A percentile compares a stretch with the other conserved stretches of the same genome.
These are phyloP conservation scores for Ophiostoma triangulosporum DNA, from an alignment of 2,329 filamentous ascomycete genomes.

Conservation along the genomic window DNA sequence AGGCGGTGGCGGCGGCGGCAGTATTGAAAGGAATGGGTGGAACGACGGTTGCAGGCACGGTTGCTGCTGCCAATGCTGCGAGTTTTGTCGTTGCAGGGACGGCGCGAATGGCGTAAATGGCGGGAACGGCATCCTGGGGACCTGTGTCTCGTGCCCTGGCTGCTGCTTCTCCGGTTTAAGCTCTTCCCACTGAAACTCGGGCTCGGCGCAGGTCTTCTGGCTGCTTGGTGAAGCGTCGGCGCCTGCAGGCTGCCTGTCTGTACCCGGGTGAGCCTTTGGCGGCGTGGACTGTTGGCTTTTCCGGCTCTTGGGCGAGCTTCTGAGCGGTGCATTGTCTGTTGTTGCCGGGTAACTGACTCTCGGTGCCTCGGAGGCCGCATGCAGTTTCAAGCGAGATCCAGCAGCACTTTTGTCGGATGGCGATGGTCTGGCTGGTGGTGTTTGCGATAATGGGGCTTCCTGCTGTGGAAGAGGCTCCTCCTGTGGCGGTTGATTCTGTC, in stretches of 20 bases:
- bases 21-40: not conserved
- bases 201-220: not conserved
- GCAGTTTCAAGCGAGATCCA: not conserved
- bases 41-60: not conserved
- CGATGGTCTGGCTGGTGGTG: not conserved
- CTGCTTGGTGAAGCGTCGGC: not conserved
- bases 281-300: no score
- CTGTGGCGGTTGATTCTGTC: not conserved
- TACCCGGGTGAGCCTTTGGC: no score
- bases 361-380: not conserved
- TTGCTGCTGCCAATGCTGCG: not conserved
- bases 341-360: not conserved
- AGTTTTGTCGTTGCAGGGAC: not conserved
- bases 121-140: not conserved
- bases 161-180: not conserved
- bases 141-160: not conserved
- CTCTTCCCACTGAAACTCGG: not conserved
- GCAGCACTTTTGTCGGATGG: not conserved
- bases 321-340: not conserved
- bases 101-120: not conserved
- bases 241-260: not conserved
- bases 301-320: not conserved
- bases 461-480: not conserved
- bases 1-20: not conserved
- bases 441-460: no score